Percentiles rank a stretch among this genome's conserved stretches.
Conservation (phyloP, 2,329 filamentous ascomycete genomes). For the Pezicula neosporulosa region DNA sequence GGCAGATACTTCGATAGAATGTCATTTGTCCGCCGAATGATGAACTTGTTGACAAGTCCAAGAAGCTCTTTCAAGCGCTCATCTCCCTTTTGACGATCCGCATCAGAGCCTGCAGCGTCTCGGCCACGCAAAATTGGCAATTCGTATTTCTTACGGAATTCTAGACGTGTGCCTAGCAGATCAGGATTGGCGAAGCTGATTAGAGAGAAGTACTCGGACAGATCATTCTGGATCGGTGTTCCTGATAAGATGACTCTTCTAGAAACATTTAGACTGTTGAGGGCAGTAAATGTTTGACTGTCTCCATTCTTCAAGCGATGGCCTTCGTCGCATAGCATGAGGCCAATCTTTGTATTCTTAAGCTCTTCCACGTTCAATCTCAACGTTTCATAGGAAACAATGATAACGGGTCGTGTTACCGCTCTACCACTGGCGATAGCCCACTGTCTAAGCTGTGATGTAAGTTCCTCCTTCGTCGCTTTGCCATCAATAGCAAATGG, state of each 20-base stretch:
- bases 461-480: slow-evolving; percentile 90
- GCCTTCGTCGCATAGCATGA: slow-evolving; percentile 94
- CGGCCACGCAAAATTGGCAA: slow-evolving; percentile 87
- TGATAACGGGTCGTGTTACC: slow-evolving; percentile 88
- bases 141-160: slow-evolving; percentile 93
- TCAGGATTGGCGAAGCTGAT: slow-evolving; percentile 96
- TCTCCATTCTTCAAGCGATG: slow-evolving; percentile 97
- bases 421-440: slow-evolving; percentile 86
- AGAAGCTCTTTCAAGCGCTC: slow-evolving; percentile 80
- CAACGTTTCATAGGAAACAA: slow-evolving; percentile 96
- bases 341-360: slow-evolving; percentile 82
- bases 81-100: slow-evolving; percentile 78
- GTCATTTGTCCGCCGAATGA: slow-evolving; percentile 96
- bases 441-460: slow-evolving; percentile 89
- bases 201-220: slow-evolving; percentile 96
- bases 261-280: slow-evolving; percentile 87
- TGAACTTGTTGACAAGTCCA: slow-evolving; percentile 91
- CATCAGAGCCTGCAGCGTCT: slow-evolving; percentile 84
- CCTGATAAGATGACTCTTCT: slow-evolving; percentile 92
- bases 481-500: slow-evolving; percentile 98
- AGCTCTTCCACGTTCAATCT: slow-evolving; percentile 88
- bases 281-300: slow-evolving; percentile 87
- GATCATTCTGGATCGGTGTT: slow-evolving; percentile 95
- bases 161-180: slow-evolving; percentile 79
- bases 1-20: slow-evolving; percentile 96